Conservation (phyloP, 371 early-diverging fungal genomes). For the Mortierella sp. region DNA sequence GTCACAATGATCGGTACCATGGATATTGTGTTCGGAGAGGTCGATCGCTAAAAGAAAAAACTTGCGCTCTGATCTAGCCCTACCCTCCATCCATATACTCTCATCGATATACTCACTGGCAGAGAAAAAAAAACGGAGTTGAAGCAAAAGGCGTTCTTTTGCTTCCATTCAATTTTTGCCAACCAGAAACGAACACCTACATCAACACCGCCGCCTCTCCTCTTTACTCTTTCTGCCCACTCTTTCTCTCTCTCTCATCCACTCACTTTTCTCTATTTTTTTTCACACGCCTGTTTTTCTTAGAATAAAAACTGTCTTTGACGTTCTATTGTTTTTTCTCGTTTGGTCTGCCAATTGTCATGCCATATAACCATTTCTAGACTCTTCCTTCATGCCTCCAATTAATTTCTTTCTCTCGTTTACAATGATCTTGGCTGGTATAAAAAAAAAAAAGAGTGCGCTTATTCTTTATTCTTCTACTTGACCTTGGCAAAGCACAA, state of each 20-base stretch:
- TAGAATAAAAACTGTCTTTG: constrained; percentile 29
- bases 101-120: not conserved
- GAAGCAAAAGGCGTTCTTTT: not conserved
- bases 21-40: constrained; percentile 97
- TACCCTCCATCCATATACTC: too few relatives aligned
- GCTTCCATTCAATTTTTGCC: not conserved
- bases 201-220: too few relatives aligned
- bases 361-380: not conserved
- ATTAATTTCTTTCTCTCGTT: too few relatives aligned
- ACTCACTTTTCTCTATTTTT: constrained; percentile 4
- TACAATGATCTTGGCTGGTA: not conserved
- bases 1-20: constrained; percentile 74
- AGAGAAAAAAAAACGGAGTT: not conserved
- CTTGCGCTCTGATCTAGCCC: not conserved
- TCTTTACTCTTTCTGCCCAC: not conserved
- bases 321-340: too few relatives aligned
- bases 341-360: too few relatives aligned
- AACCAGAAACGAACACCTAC: not conserved
- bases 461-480: constrained; percentile 13
- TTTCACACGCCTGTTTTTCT: constrained; percentile 16
- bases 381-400: too few relatives aligned
- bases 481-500: constrained; percentile 75
- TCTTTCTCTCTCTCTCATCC: not conserved
- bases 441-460: not conserved
- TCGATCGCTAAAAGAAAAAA: constrained; percentile 69